These are phyloP conservation scores for Globisporangium acanthophoron DNA, from an alignment of 352 stramenopile genomes.

Conservation along the genomic window DNA sequence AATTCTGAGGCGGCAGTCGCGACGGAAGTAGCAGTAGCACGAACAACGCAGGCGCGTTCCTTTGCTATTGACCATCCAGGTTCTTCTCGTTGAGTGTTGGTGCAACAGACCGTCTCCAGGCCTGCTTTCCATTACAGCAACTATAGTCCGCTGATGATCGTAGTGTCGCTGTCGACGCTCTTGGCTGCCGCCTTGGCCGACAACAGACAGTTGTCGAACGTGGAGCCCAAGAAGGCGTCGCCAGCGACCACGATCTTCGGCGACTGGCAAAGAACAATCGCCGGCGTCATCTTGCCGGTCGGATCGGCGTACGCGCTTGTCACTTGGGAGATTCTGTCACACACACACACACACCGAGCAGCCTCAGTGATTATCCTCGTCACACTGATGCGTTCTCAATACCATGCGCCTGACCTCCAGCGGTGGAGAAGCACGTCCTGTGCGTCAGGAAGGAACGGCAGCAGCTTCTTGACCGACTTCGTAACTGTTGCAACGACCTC, in stretches of 20 bases:
- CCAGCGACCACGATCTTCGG: conserved; percentile 59
- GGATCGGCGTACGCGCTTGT: conserved; percentile 33
- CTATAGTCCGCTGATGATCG: conserved; percentile 32
- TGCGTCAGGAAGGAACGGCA: conserved; percentile 48
- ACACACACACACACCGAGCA: not conserved
- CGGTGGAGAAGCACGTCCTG: conserved; percentile 49
- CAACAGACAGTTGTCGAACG: conserved; percentile 65
- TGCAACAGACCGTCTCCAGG: no score
- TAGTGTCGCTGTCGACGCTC: conserved; percentile 13
- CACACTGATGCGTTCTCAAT: not conserved
- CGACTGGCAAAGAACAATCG: conserved; percentile 39
- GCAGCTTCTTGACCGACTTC: conserved; percentile 38
- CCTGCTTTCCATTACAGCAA: not conserved
- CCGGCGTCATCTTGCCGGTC: conserved; percentile 5
- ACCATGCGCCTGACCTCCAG: conserved; percentile 37
- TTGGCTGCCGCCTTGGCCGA: conserved; percentile 44
- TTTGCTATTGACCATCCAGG: not conserved
- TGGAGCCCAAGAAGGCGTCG: conserved; percentile 62
- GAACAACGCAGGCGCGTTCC: not conserved
- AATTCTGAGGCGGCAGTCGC: conserved; percentile 7
- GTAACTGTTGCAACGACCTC: conserved; percentile 48
- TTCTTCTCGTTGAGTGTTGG: not conserved
- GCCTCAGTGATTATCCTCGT: not conserved
- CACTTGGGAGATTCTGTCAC: conserved; percentile 59
- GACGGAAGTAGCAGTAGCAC: not conserved